Evolutionary conservation across 345 rosid genomes (phyloP), one percentile per base, ranked within the genome.

Genomic region (Murraya koenigii): DNA sequence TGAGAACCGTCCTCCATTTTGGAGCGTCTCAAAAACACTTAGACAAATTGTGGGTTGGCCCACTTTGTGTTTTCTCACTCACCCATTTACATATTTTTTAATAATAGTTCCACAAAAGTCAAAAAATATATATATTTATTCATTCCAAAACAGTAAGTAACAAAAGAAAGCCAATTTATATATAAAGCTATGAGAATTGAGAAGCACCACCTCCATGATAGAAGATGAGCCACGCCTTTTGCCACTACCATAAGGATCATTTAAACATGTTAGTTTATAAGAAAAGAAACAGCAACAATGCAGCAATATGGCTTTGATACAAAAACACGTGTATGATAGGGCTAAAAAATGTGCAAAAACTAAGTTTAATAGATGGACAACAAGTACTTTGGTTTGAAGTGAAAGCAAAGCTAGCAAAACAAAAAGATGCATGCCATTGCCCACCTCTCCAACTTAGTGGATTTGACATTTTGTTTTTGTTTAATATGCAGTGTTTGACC

Each of bases 401-500:
- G 77, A 81, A 58, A 63, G 77, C 38, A 63, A 70, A 78, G 80
- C 79, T 38, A 63, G 75, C 32, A 64, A 70, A 80, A 77, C 80
- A 82, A 78, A 63, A 17, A 3, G 30, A 41, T 26, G 80, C 68
- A 72, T 71, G 72, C 62, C 76, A 52, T 49, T 71, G 72, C 66
- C 76, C 26, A 49, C 66, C 67, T 20, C 74, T 68, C 49, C 66
- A 13, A 4, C 72, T 74, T 36, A 77, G 86, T 83, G 82, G 71
- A 23, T 78, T 84, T 76, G 84, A 85, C 86, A 38, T 58, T 71
- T 78, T 10, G 3, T 72, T 80, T 74, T 74, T 74, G 76, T 14
- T 79, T 41, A 1, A 19, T 68, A 25, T 54, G 32, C 36, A 72
- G 59, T 69, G 78, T 87, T 84, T 83, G 89, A 85, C 86, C 66